Evolutionary conservation across 1,284 basidiomycete species (phyloP).

Genomic region (Trichosporon asahii): DNA sequence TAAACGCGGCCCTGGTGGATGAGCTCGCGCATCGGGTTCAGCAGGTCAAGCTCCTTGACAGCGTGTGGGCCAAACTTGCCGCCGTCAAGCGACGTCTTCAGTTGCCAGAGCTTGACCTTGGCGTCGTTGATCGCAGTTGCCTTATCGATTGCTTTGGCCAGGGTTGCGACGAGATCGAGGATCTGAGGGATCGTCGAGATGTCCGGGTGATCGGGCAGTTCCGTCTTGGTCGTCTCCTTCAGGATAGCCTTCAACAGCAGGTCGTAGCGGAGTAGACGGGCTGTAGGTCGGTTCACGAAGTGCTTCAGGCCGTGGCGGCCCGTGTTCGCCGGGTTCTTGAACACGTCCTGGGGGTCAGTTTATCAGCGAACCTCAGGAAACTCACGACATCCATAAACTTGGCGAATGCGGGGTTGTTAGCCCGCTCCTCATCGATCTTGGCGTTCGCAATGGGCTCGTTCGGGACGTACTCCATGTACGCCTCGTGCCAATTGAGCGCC

Average conservation of each 20-base stretch:
- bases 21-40: slow-evolving; percentile 74
- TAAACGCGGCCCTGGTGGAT: slow-evolving; percentile 77
- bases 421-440: slow-evolving; percentile 82
- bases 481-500: slow-evolving; percentile 85
- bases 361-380: no score
- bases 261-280: slow-evolving; percentile 81
- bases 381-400: slow-evolving; percentile 71
- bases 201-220: slow-evolving; percentile 68
- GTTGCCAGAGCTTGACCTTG: slow-evolving; percentile 81
- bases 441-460: slow-evolving; percentile 93
- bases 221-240: slow-evolving; percentile 58
- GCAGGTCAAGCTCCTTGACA: slow-evolving; percentile 78
- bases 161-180: slow-evolving; percentile 74
- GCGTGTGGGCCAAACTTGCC: slow-evolving; percentile 75
- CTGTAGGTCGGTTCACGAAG: slow-evolving; percentile 84
- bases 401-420: slow-evolving; percentile 72
- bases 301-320: slow-evolving; percentile 78
- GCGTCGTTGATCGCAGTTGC: slow-evolving; percentile 76
- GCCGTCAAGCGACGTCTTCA: slow-evolving; percentile 59
- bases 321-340: slow-evolving; percentile 31
- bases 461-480: slow-evolving; percentile 88
- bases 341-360: not conserved
- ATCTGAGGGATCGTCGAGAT: slow-evolving; percentile 72
- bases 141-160: slow-evolving; percentile 79
- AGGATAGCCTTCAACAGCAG: slow-evolving; percentile 76